phyloP scores from a whole-genome alignment of 495 filamentous ascomycete species.

The Aspergillus heteromorphus region DNA sequence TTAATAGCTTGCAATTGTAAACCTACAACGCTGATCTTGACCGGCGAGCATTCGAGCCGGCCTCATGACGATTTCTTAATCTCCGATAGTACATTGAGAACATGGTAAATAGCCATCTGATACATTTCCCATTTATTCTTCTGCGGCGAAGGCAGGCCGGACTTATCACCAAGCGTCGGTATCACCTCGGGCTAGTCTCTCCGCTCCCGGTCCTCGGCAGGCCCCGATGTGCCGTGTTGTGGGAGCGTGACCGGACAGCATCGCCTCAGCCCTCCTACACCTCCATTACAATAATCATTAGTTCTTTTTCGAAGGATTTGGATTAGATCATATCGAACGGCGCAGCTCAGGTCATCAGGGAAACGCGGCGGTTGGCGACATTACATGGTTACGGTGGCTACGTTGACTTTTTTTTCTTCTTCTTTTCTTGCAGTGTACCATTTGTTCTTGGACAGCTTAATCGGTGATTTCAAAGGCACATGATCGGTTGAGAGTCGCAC shows the following conservation, averaged over 20 bases:
- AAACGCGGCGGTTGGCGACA: constrained; percentile 26
- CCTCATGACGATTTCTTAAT: not conserved
- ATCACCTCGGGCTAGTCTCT: not conserved
- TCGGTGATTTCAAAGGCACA: constrained; percentile 4
- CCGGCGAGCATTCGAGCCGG: not conserved
- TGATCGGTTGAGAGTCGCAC: not conserved
- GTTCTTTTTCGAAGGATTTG: constrained; percentile 27
- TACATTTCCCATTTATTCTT: not conserved
- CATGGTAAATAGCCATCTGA: not conserved
- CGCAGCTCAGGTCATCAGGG: constrained; percentile 26
- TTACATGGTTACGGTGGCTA: constrained; percentile 23
- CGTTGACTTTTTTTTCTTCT: constrained; percentile 13
- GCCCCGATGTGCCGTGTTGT: constrained; percentile 1
- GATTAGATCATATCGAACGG: constrained; percentile 35
- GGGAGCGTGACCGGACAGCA: not conserved
- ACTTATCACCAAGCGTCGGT: not conserved
- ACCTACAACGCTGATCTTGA: constrained; percentile 37
- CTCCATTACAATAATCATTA: constrained; percentile 3
- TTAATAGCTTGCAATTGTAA: constrained; percentile 39
- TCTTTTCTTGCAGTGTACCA: constrained; percentile 8
- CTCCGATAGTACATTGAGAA: constrained; percentile 5
- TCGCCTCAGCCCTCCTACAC: not conserved
- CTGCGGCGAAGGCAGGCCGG: not conserved
- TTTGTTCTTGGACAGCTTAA: constrained; percentile 5
- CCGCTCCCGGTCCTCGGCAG: constrained; percentile 1